A percentile compares a stretch with the other conserved stretches of the same genome.
phyloP scores from a whole-genome alignment of 1,284 basidiomycete species.

The Ustilago loliicola region DNA sequence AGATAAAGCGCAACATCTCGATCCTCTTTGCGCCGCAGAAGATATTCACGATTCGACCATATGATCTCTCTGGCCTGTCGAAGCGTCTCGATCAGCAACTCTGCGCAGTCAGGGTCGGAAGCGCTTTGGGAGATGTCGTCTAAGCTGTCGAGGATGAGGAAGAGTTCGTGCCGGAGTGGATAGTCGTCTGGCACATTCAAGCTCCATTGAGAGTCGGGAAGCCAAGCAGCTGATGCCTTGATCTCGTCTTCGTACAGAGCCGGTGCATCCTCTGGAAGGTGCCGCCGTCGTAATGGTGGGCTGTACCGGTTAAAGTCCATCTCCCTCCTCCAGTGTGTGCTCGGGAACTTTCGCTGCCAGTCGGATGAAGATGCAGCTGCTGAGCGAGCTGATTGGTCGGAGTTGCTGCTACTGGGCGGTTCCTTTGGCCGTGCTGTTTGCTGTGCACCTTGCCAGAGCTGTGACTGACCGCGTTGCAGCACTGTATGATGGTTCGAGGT shows the following conservation, averaged over 20 bases:
- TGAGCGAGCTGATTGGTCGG: neutral
- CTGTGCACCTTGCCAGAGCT: conserved; percentile 9
- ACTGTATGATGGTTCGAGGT: neutral
- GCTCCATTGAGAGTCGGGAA: conserved; percentile 26
- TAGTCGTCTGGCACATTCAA: conserved; percentile 32
- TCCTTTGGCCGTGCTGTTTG: neutral
- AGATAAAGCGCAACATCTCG: conserved; percentile 30
- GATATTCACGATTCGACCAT: conserved; percentile 21
- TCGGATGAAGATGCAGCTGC: conserved; percentile 7
- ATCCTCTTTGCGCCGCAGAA: conserved; percentile 6
- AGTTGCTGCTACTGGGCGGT: neutral
- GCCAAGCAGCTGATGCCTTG: conserved; percentile 30
- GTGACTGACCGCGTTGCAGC: neutral
- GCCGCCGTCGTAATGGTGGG: conserved; percentile 22
- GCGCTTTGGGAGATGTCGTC: conserved; percentile 28
- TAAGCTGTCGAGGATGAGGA: conserved; percentile 42
- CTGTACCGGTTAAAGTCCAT: conserved; percentile 43
- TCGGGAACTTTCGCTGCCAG: conserved; percentile 35
- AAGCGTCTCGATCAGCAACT: conserved; percentile 23
- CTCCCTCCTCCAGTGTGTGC: conserved; percentile 37
- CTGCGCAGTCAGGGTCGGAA: conserved; percentile 23
- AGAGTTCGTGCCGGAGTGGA: conserved; percentile 28
- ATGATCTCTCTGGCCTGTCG: conserved; percentile 30
- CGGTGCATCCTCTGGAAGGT: conserved; percentile 35
- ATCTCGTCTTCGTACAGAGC: conserved; percentile 45